A percentile compares a stretch with the other conserved stretches of the same genome.
phyloP scores from a whole-genome alignment of 2,329 filamentous ascomycete genomes.

The Paradendryphiella salina region DNA sequence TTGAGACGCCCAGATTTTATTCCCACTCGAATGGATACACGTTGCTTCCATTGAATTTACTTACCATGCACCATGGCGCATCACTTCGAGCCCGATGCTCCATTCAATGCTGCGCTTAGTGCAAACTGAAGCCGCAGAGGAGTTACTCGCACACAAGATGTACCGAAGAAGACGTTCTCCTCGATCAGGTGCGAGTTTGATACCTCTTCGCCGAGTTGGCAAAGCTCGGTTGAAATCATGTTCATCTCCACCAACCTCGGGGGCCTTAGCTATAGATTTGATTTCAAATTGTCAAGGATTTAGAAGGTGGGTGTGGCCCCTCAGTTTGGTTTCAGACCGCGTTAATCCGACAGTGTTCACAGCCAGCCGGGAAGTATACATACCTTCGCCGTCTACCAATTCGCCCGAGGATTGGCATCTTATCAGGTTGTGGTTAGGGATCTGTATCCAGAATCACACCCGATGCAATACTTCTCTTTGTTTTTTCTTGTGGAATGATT shows the following conservation, averaged over 20 bases:
- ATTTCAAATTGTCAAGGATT: background rate
- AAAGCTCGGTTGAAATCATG: background rate
- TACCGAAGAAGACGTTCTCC: background rate
- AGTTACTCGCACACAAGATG: too few species aligned
- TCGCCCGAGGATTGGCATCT: background rate
- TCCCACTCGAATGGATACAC: background rate
- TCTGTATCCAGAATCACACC: background rate
- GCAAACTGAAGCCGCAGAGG: too few species aligned
- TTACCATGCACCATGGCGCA: background rate
- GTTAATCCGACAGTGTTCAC: too few species aligned
- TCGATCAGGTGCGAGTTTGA: background rate
- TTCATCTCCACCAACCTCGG: background rate
- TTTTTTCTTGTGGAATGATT: constrained; percentile 8
- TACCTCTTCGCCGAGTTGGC: constrained; percentile 2
- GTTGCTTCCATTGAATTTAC: background rate
- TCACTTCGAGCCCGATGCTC: too few species aligned
- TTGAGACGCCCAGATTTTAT: too few species aligned
- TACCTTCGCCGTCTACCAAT: background rate
- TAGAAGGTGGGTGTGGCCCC: background rate
- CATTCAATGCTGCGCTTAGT: too few species aligned
- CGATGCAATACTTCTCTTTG: background rate
- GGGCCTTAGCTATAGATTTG: background rate
- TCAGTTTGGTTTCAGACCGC: too few species aligned
- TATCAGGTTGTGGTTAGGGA: background rate
- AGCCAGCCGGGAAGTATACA: background rate